Evolutionary conservation across 75 land plant species (phyloP).

Genomic region (Ceratopteris richardii): DNA sequence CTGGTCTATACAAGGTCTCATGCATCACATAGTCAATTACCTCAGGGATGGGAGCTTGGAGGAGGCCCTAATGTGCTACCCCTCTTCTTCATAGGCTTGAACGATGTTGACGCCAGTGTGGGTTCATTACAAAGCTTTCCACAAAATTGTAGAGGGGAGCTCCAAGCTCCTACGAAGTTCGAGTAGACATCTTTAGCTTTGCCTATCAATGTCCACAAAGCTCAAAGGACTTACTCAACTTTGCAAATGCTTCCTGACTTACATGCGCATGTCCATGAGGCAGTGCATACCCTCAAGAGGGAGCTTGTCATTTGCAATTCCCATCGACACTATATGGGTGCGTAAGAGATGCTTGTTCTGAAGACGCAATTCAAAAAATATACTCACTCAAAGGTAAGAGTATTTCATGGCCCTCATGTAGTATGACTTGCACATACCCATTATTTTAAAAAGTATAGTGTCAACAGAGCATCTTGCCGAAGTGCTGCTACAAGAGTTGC

Average conservation of each 20-base stretch:
- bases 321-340: conserved; percentile 96
- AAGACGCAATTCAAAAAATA: too few species aligned
- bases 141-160: too few species aligned
- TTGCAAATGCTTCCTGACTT: conserved; percentile 40
- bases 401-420: conserved; percentile 65
- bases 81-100: too few species aligned
- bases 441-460: conserved; percentile 57
- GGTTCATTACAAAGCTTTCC: too few species aligned
- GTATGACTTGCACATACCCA: conserved; percentile 81
- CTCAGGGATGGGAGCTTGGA: too few species aligned
- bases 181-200: too few species aligned
- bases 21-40: too few species aligned
- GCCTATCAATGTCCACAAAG: too few species aligned
- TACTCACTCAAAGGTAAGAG: conserved; percentile 92
- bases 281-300: conserved; percentile 50
- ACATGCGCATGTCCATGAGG: conserved; percentile 42
- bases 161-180: too few species aligned
- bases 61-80: too few species aligned
- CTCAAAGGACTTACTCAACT: conserved; percentile 5
- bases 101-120: too few species aligned
- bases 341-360: conserved; percentile 93
- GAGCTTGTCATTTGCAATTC: conserved; percentile 88
- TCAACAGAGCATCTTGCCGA: conserved; percentile 60
- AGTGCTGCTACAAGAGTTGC: conserved; percentile 59
- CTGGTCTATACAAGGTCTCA: too few species aligned